Evolutionary conservation across 139 green algal species (phyloP), one percentile per base, ranked within the genome.

Genomic region (Chlorella sp.): DNA sequence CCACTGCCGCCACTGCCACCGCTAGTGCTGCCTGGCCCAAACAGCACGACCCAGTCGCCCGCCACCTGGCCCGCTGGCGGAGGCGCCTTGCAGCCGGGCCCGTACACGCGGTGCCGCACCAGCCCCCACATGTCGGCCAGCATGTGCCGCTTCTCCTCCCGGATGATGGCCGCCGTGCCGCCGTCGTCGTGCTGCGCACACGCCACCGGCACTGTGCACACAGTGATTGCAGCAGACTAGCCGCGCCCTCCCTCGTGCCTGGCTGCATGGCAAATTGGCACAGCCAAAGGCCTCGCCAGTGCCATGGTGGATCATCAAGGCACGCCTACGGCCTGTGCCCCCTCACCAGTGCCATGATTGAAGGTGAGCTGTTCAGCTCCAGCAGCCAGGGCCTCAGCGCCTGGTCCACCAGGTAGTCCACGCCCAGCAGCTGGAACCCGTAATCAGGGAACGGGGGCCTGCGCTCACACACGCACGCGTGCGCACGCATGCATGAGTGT

Each of bases 321-420:
- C 27, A 30, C 17, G 20, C 22, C 14, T 64, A 30, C 17, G 4
- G 20, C 55, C 55, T 64, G 24, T 10, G 14, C 55, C 55, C 27
- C 55, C 64, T 51, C 32, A 70, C 64, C 59, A 77, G 63, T 27
- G 80, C 77, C 82, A 88, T 88, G 32, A 84, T 86, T 2, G 72
- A 82, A 0, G 84, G 84, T 4, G 81, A 62, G 72, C 76, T 84
- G 76, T 89, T 89, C 50, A 87, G 72, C 77, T 89, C 84, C 22
- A 89, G 79, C 63, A 89, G 72, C 84, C 84, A 89, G 0, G 81
- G 81, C 32, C 10, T 35, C 60, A 82, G 27, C 2, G 51, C n/a
- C 0, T 80, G 72, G 35, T 87, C 84, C 49, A 89, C 22, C 32
- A 89, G 31, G 60, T 79, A 86, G 67, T 89, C 84, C 26, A 77